Evolutionary conservation across 2,329 filamentous ascomycete genomes (phyloP).

Genomic region (Xylaria sp.): DNA sequence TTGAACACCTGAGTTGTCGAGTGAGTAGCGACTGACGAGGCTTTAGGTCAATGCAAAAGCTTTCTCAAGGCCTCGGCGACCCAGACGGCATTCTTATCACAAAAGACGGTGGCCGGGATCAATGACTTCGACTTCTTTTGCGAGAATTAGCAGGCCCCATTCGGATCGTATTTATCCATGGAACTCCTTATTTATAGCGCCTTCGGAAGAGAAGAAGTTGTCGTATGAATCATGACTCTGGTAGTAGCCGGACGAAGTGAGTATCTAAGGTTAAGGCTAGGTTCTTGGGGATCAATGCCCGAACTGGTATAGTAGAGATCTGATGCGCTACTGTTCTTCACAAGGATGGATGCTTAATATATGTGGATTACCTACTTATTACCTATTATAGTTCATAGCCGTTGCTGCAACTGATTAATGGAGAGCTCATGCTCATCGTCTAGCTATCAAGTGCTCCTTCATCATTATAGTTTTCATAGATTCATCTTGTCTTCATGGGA

Average conservation of each 20-base stretch:
- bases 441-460: not conserved
- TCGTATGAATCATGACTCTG: not conserved
- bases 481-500: not conserved
- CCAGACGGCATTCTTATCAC: constrained; percentile 35
- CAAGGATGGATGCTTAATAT: not conserved
- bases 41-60: constrained; percentile 28
- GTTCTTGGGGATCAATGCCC: no score
- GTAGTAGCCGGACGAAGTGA: not conserved
- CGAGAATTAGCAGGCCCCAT: constrained; percentile 24
- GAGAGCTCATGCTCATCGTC: not conserved
- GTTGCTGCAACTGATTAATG: not conserved
- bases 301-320: not conserved
- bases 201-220: not conserved
- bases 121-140: constrained; percentile 35
- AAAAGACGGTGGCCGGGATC: constrained; percentile 18
- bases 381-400: not conserved
- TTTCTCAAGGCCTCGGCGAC: constrained; percentile 22
- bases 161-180: not conserved
- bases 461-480: not conserved
- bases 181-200: not conserved
- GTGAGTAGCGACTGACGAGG: constrained; percentile 14
- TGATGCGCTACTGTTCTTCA: not conserved
- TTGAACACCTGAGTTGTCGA: not conserved
- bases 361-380: not conserved
- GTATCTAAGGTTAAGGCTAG: no score